Base-by-base conservation (phyloP, 495 filamentous ascomycete species). In the Penicillium ucsense region DNA sequence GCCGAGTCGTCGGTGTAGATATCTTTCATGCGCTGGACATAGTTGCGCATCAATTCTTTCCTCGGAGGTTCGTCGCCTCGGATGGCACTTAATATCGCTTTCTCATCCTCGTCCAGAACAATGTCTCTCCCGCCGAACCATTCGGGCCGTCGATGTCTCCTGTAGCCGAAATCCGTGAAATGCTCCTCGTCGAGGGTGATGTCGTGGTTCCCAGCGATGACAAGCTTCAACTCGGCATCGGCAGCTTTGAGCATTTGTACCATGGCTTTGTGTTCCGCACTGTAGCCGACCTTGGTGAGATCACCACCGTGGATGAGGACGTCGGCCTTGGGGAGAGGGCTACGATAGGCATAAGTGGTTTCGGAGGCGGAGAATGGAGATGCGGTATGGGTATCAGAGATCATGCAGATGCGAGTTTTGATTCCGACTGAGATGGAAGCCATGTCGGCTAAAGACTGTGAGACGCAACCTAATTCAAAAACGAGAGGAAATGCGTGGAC, bases 151-250 rank as follows among this genome's bases (percentile, higher is more conserved):
- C 56, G 54, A 46, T 73, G 70, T 5, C 67, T 55, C 20, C 29
- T 38, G 39, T 64, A 59, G 7, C 70, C 70, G 10, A 54, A 48
- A 3, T 31, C 38, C 4, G 53, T 44, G 51, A 77, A 80, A 53
- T 73, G 74, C 3, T 74, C 62, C 30, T 63, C 61, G 57, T 92
- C 85, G 3, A 90, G 76, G 0, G 78, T 78, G 46, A 85, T 75
- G 57, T 91, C 86, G 63, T 90, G 87, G 60, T 91, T 90, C 0
- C 87, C 87, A 2, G 87, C 79, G 43, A 94, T 88, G 33, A 90
- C 79, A 34, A 94, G 65, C 50, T 90, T 94, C 5, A 89, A 63
- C 12, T 82, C 76, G 0, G 87, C 85, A 5, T 77, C 54, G 45
- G 82, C 75, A 0, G 44, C 52, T 10, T 59, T 57, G 9, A 92